Percentiles rank a stretch among this genome's conserved stretches.
phyloP scores from a whole-genome alignment of 2,329 filamentous ascomycete genomes.

The Samsoniella hepiali region DNA sequence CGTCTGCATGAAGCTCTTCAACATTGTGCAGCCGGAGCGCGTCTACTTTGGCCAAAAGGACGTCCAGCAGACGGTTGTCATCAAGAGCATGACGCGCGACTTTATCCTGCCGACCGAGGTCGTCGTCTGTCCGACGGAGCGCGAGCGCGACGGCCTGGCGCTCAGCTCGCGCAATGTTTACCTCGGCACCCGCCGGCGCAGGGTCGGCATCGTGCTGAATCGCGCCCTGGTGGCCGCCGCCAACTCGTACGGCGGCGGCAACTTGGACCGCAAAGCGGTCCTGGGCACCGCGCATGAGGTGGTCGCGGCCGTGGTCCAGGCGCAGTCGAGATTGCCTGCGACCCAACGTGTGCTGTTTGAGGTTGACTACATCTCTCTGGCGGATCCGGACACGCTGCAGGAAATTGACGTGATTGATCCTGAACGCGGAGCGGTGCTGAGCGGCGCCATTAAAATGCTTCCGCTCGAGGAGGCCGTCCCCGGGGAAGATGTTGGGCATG shows the following conservation, averaged over 20 bases:
- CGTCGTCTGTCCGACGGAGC: constrained; percentile 68
- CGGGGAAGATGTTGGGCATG: constrained; percentile 72
- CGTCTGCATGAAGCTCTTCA: constrained; percentile 78
- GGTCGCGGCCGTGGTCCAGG: constrained; percentile 49
- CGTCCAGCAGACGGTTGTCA: constrained; percentile 90
- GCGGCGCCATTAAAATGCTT: constrained; percentile 86
- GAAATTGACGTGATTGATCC: constrained; percentile 72
- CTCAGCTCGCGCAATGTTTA: constrained; percentile 94
- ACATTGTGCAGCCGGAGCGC: constrained; percentile 56
- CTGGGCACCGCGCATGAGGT: constrained; percentile 67
- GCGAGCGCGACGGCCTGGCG: constrained; percentile 79
- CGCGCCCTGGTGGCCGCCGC: constrained; percentile 70
- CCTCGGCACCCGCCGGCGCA: constrained; percentile 70
- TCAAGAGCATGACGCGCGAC: constrained; percentile 82
- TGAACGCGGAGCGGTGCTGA: constrained; percentile 73
- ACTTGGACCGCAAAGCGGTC: constrained; percentile 60
- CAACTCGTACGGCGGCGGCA: constrained; percentile 55
- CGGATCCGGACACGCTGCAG: constrained; percentile 78
- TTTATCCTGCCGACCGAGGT: constrained; percentile 77
- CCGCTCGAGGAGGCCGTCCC: constrained; percentile 67
- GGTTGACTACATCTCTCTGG: constrained; percentile 88
- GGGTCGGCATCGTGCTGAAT: constrained; percentile 68
- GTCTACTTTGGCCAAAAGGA: constrained; percentile 98
- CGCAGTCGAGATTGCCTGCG: constrained; percentile 60
- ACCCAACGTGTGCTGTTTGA: constrained; percentile 68